Evolutionary conservation across 768 basidiomycete genomes (phyloP).

Genomic region (Asterophora parasitica): DNA sequence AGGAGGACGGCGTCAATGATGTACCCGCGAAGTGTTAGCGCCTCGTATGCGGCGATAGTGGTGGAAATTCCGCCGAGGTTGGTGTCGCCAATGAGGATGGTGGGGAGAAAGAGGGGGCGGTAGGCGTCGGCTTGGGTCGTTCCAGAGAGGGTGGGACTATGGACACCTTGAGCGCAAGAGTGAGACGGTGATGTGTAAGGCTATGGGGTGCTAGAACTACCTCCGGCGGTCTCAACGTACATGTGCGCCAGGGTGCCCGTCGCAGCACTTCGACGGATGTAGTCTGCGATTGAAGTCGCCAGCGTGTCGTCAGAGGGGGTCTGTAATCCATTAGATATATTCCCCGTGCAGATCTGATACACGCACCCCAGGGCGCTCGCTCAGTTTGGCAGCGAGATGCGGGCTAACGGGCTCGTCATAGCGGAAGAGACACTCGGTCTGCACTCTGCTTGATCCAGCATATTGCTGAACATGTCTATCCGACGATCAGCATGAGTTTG

Average conservation of each 20-base stretch:
- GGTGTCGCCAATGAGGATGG: constrained; percentile 81
- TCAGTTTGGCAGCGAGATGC: constrained; percentile 73
- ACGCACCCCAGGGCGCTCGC: constrained; percentile 27
- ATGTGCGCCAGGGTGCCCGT: constrained; percentile 41
- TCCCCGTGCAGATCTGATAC: neutral
- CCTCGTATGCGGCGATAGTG: constrained; percentile 91
- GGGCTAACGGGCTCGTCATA: constrained; percentile 91
- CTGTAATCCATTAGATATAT: constrained; percentile 17
- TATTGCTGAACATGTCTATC: constrained; percentile 63
- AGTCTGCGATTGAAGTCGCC: constrained; percentile 55
- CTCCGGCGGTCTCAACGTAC: constrained; percentile 95
- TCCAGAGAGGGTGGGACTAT: constrained; percentile 82
- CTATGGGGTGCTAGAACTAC: constrained; percentile 39
- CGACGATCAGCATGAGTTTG: neutral
- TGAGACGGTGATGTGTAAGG: neutral
- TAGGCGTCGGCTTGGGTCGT: constrained; percentile 83
- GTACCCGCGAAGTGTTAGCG: constrained; percentile 86
- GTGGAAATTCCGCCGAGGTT: constrained; percentile 90
- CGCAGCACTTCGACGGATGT: constrained; percentile 53
- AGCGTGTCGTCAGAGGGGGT: constrained; percentile 65
- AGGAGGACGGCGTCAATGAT: constrained; percentile 79
- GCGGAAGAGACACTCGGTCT: constrained; percentile 71
- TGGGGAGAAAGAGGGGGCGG: constrained; percentile 83
- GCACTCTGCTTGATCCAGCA: constrained; percentile 36
- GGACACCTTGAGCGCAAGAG: constrained; percentile 60